Evolutionary conservation across 169 alveolate genomes (phyloP), one percentile per base, ranked within the genome.

Genomic region (Plasmodium cynomolgi): DNA sequence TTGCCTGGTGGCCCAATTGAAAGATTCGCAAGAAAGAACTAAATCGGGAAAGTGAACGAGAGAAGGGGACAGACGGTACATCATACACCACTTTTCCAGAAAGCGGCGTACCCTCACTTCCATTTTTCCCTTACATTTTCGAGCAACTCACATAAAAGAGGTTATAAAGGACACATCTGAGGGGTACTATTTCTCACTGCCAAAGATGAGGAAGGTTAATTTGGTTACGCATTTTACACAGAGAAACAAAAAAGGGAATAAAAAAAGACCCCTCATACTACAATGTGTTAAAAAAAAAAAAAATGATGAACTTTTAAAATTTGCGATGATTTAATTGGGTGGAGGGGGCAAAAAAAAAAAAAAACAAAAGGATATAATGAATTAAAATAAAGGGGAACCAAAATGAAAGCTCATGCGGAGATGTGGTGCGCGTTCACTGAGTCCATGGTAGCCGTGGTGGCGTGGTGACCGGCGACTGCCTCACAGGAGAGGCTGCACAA

Each of bases 401-500:
- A 20, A 62, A 62, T 62, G 15, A 62, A n/a, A 62, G 29, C 37
- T 8, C 26, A 17, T 62, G 75, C 39, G 56, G 56, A 75, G 26
- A 9, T 7, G 47, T 75, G 26, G 20, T 34, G 83, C 26, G 31
- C 13, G 1, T 20, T 7, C 33, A 26, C 31, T 54, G 71, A 75
- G 39, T 20, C 34, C 77, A 73, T 74, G 58, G 7, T 26, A 44
- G 20, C 15, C 26, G 44, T n/a, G n/a, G n/a, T n/a, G n/a, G 74
- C 41, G 44, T 41, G 13, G 33, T 37, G n/a, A 39, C 6, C 0
- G 34, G 4, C 7, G 44, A 6, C 8, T 47, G 34, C 75, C 34
- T 80, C 73, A 90, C 26, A 90, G 83, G 17, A 90, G 83, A 26
- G 94, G 94, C 29, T 90, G 94, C 72, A 75, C 50, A 7, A 90